Conservation (phyloP, 1,139 yeast genomes). For the Zygosaccharomyces sapae region DNA sequence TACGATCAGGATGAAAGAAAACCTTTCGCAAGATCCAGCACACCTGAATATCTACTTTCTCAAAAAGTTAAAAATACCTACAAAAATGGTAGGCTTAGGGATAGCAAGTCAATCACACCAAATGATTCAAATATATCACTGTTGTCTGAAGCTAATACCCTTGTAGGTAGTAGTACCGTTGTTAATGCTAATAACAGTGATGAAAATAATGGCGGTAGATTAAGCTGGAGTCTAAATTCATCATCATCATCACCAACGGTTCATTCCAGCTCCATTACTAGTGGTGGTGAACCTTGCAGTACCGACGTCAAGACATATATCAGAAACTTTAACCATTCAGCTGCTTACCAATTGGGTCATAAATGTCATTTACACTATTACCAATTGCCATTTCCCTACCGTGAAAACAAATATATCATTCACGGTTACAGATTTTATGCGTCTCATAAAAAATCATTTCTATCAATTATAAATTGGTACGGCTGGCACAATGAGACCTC, state of each 20-base stretch:
- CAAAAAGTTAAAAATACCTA: neutral
- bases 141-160: conserved; percentile 13
- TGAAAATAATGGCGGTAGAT: neutral
- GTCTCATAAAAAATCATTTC: conserved; percentile 52
- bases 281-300: neutral
- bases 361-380: conserved; percentile 66
- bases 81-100: neutral
- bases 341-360: conserved; percentile 55
- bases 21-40: no score
- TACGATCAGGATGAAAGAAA: no score
- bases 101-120: neutral
- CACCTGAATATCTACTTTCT: neutral
- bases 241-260: conserved; percentile 4
- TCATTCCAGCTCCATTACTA: neutral
- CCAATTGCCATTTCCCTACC: conserved; percentile 88
- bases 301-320: conserved; percentile 32
- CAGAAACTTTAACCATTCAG: conserved; percentile 56
- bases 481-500: conserved; percentile 82
- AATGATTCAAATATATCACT: conserved; percentile 7
- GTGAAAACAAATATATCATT: conserved; percentile 82
- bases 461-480: conserved; percentile 33
- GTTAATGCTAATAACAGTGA: neutral
- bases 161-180: conserved; percentile 8
- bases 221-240: no score
- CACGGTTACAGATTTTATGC: conserved; percentile 81